Evolutionary conservation across 805 yeast genomes (phyloP).

Genomic region (Torulaspora maleeae): DNA sequence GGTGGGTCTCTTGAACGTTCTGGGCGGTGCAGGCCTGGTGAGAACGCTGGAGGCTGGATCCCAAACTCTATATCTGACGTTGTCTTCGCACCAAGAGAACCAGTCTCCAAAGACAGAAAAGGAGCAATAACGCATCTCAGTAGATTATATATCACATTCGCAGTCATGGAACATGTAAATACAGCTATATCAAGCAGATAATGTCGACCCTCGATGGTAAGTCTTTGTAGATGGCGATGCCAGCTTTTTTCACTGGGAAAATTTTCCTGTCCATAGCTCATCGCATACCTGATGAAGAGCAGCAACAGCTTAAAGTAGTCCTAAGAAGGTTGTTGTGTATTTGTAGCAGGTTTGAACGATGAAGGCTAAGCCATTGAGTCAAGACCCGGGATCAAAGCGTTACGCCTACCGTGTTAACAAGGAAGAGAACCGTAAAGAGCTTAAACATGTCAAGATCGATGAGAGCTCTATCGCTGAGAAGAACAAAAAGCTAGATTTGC

Average conservation of each 20-base stretch:
- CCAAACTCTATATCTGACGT: slow-evolving; percentile 63
- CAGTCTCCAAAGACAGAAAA: slow-evolving; percentile 25
- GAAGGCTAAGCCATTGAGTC: slow-evolving; percentile 25
- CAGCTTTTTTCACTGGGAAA: slow-evolving; percentile 5
- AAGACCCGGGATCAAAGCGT: slow-evolving; percentile 35
- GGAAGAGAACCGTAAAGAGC: slow-evolving; percentile 44
- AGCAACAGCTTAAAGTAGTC: not conserved
- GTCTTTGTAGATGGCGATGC: not conserved
- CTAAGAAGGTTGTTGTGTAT: not conserved
- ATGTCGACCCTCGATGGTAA: not conserved
- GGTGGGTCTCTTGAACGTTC: slow-evolving; percentile 72
- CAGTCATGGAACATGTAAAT: slow-evolving; percentile 10
- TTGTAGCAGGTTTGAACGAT: slow-evolving; percentile 4
- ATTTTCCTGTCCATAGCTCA: slow-evolving; percentile 10
- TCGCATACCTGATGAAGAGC: slow-evolving; percentile 1
- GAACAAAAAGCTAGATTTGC: slow-evolving; percentile 46
- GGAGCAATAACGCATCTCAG: slow-evolving; percentile 4
- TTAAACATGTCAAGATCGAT: slow-evolving; percentile 45
- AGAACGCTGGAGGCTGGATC: slow-evolving; percentile 71
- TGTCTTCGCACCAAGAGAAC: slow-evolving; percentile 58
- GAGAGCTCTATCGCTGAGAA: slow-evolving; percentile 26
- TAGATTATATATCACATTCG: slow-evolving; percentile 4
- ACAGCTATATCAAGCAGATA: slow-evolving; percentile 1
- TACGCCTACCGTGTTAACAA: slow-evolving; percentile 43
- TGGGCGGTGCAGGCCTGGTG: slow-evolving; percentile 87